Evolutionary conservation across 768 basidiomycete species (phyloP).

Genomic region (Serendipita sp.): DNA sequence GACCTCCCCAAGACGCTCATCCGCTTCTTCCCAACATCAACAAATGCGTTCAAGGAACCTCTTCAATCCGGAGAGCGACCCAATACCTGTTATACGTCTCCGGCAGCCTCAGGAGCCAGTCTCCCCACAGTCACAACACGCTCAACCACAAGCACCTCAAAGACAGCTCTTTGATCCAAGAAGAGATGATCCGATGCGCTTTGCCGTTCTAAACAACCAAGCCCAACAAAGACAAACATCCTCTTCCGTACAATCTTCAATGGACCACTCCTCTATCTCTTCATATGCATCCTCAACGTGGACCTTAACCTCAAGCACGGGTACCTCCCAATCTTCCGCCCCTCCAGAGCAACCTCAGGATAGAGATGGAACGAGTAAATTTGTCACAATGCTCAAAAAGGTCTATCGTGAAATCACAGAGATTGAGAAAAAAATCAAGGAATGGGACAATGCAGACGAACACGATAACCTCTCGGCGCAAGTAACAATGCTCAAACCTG

Average conservation of each 20-base stretch:
- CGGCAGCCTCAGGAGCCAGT: constrained; percentile 17
- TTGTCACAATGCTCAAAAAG: constrained; percentile 59
- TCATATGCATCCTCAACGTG: constrained; percentile 22
- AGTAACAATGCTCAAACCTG: constrained; percentile 21
- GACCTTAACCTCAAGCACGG: constrained; percentile 14
- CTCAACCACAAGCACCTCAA: constrained; percentile 21
- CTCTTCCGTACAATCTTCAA: constrained; percentile 17
- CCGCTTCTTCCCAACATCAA: constrained; percentile 40
- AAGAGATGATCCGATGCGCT: constrained; percentile 81
- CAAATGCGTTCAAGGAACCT: constrained; percentile 31
- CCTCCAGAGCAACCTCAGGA: constrained; percentile 27
- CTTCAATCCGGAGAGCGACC: constrained; percentile 58
- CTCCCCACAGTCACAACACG: constrained; percentile 16
- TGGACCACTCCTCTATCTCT: constrained; percentile 55
- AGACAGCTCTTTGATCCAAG: constrained; percentile 73
- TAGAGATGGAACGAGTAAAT: constrained; percentile 35
- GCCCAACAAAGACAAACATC: constrained; percentile 7
- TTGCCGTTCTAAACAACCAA: constrained; percentile 48
- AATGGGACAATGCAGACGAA: constrained; percentile 34
- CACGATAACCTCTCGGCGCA: constrained; percentile 34
- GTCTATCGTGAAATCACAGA: constrained; percentile 70
- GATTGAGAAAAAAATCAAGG: constrained; percentile 45
- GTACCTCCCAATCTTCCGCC: constrained; percentile 36
- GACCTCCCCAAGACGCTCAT: constrained; percentile 63
- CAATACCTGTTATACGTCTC: constrained; percentile 39